Evolutionary conservation across 108 stramenopile species (phyloP).

Genomic region (Craspedostauros australis): DNA sequence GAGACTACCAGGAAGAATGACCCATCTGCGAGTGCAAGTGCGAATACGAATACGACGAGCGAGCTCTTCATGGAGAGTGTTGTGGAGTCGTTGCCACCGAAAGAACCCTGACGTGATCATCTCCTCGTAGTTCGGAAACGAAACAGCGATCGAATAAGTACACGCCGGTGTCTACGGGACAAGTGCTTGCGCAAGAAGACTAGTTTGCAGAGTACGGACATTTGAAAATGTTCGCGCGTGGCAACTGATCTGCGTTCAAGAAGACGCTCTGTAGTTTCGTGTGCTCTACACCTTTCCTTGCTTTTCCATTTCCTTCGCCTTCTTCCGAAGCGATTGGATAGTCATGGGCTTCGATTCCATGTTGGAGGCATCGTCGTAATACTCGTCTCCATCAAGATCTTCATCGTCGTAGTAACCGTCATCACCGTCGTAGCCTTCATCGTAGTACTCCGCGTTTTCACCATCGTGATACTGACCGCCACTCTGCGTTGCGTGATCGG

Average conservation of each 20-base stretch:
- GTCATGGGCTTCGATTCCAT: constrained; percentile 1
- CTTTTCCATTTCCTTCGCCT: constrained; percentile 54
- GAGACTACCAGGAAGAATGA: neutral
- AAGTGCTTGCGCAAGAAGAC: neutral
- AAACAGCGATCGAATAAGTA: too few species aligned
- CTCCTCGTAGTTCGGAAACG: neutral
- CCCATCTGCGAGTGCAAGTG: too few species aligned
- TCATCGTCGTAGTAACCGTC: constrained; percentile 6
- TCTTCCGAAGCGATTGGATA: constrained; percentile 41
- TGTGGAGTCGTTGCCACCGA: too few species aligned
- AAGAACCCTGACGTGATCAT: constrained; percentile 2
- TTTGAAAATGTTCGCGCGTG: too few species aligned
- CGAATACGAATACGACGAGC: too few species aligned
- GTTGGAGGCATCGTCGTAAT: neutral
- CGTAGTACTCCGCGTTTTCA: constrained; percentile 17
- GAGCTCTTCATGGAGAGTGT: too few species aligned
- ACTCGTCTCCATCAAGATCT: constrained; percentile 4
- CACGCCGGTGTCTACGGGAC: neutral
- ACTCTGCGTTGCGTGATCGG: constrained; percentile 23
- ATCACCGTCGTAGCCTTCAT: constrained; percentile 9
- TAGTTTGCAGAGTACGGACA: too few species aligned
- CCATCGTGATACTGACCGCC: constrained; percentile 19
- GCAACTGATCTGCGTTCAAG: too few species aligned
- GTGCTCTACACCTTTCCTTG: constrained; percentile 37
- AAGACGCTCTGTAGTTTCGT: neutral